phyloP scores from a whole-genome alignment of 495 filamentous ascomycete genomes.

The Pyronema domesticum region DNA sequence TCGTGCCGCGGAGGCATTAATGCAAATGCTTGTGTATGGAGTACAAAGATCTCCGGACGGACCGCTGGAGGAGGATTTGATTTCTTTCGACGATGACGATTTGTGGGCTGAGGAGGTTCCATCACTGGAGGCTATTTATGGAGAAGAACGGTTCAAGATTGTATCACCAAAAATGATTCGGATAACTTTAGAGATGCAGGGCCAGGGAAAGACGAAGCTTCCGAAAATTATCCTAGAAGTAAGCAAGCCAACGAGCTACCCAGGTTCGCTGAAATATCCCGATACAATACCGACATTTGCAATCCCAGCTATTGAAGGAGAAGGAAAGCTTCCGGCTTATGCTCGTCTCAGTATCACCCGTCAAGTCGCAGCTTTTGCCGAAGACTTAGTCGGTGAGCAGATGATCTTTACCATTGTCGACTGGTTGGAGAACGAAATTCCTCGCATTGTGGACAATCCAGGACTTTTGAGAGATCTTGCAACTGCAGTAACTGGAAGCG shows the following conservation, averaged over 20 bases:
- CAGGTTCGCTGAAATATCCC: conserved; percentile 45
- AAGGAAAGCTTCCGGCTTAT: conserved; percentile 54
- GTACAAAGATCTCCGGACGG: conserved; percentile 2
- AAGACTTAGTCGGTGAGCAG: conserved; percentile 54
- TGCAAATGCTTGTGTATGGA: conserved; percentile 40
- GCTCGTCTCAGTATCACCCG: conserved; percentile 80
- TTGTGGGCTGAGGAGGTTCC: conserved; percentile 75
- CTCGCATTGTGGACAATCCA: conserved; percentile 58
- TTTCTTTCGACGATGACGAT: conserved; percentile 18
- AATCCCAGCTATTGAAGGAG: conserved; percentile 34
- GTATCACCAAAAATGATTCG: conserved; percentile 5
- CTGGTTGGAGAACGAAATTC: conserved; percentile 70
- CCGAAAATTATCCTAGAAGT: conserved; percentile 12
- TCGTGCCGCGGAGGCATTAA: conserved; percentile 60
- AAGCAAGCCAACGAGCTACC: conserved; percentile 5
- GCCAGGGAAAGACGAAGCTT: neutral
- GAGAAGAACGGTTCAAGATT: conserved; percentile 20
- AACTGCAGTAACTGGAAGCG: conserved; percentile 40
- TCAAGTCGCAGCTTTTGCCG: conserved; percentile 51
- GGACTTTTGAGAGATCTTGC: conserved; percentile 70
- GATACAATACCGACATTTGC: conserved; percentile 48
- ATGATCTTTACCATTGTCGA: conserved; percentile 81
- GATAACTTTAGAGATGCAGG: conserved; percentile 5
- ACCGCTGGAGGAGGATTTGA: conserved; percentile 14
- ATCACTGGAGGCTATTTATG: conserved; percentile 65